phyloP scores from a whole-genome alignment of 2,329 filamentous ascomycete species.

The Herpotrichia juniperi region DNA sequence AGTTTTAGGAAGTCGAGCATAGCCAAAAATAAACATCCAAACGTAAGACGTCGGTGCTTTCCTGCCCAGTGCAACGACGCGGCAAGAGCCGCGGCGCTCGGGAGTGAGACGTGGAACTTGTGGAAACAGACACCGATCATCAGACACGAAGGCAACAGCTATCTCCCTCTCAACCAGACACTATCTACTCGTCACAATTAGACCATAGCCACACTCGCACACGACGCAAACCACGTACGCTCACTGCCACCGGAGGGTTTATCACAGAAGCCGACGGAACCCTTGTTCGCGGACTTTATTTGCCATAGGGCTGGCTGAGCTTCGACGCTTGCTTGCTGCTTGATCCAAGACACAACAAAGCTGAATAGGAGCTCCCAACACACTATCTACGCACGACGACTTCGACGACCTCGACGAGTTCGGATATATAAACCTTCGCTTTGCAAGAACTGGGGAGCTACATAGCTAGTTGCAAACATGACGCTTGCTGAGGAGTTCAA shows the following conservation, averaged over 20 bases:
- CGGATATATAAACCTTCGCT: neutral
- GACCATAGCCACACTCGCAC: slow-evolving; percentile 38
- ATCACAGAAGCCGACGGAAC: neutral
- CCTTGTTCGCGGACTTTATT: neutral
- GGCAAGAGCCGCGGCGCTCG: slow-evolving; percentile 26
- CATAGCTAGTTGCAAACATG: slow-evolving; percentile 48
- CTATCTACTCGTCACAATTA: neutral
- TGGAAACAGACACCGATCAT: slow-evolving; percentile 30
- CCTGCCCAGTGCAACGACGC: slow-evolving; percentile 16
- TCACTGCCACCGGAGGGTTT: neutral
- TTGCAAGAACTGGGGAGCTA: neutral
- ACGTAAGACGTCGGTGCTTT: slow-evolving; percentile 14
- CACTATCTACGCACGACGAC: neutral
- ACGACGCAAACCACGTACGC: slow-evolving; percentile 35
- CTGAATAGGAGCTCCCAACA: slow-evolving; percentile 3
- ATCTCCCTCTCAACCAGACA: slow-evolving; percentile 4
- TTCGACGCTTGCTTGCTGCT: neutral
- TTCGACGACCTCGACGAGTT: neutral
- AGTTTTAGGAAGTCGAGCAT: neutral
- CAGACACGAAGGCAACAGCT: slow-evolving; percentile 25
- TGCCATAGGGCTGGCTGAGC: neutral
- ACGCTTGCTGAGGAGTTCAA: slow-evolving; percentile 67
- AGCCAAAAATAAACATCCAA: slow-evolving; percentile 20
- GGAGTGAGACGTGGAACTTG: slow-evolving; percentile 34
- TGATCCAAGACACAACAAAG: neutral